Conservation (phyloP, 306 rosid genomes). For the Acmispon strigosus region DNA sequence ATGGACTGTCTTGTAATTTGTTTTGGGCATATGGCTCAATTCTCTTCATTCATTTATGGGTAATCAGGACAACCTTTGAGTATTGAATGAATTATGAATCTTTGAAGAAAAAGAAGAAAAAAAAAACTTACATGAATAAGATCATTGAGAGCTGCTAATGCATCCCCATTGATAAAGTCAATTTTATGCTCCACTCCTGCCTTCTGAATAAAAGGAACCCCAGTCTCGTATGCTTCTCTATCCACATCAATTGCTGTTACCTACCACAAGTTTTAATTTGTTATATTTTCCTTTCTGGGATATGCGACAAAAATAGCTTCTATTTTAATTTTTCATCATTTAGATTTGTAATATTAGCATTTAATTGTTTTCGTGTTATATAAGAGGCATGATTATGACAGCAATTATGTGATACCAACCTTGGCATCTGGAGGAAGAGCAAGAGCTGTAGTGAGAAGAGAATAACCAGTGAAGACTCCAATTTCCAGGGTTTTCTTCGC, state of each 20-base stretch:
- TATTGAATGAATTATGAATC: too few species aligned
- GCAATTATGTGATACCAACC: constrained; percentile 19
- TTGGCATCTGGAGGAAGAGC: constrained; percentile 45
- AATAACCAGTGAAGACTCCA: constrained; percentile 65
- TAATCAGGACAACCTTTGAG: too few species aligned
- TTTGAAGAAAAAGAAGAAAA: too few species aligned
- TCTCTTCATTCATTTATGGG: too few species aligned
- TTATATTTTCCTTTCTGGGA: too few species aligned
- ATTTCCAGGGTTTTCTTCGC: constrained; percentile 55
- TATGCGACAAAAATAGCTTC: too few species aligned
- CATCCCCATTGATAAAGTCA: constrained; percentile 27
- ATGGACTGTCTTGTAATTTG: too few species aligned
- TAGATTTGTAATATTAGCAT: too few species aligned
- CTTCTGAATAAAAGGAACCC: constrained; percentile 40
- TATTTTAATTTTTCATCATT: too few species aligned
- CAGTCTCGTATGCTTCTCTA: constrained; percentile 33
- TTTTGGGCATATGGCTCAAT: too few species aligned
- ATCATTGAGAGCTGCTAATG: constrained; percentile 11
- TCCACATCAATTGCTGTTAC: constrained; percentile 39
- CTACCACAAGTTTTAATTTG: background rate
- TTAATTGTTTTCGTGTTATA: too few species aligned
- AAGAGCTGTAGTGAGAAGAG: constrained; percentile 61
- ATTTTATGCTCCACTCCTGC: constrained; percentile 48
- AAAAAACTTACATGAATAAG: constrained; percentile 28
- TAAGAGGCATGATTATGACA: too few species aligned